These are phyloP conservation scores for Discostella stelligeroides DNA, from an alignment of 108 stramenopile species.

Conservation along the genomic window DNA sequence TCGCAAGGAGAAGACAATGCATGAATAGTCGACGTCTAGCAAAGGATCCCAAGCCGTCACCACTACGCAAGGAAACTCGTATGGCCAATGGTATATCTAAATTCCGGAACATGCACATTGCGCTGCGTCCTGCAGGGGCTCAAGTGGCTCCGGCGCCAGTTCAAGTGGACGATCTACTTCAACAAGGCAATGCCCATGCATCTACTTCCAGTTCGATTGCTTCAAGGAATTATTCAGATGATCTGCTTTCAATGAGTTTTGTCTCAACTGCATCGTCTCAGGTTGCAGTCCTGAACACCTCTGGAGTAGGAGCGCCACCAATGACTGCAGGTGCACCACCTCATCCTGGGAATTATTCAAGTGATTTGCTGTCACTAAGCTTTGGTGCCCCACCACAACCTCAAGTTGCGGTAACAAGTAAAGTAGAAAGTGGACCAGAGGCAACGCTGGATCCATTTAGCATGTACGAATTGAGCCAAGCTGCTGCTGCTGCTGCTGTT, in stretches of 20 bases:
- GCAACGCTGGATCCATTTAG: conserved; percentile 2
- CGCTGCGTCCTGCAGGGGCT: conserved; percentile 34
- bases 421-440: not conserved
- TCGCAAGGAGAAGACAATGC: conserved; percentile 40
- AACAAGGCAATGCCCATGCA: too few species aligned
- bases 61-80: conserved; percentile 34
- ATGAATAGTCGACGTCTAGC: conserved; percentile 30
- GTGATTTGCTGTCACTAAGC: conserved; percentile 30
- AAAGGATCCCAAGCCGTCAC: conserved; percentile 42
- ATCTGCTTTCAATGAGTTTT: conserved; percentile 13
- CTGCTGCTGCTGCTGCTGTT: not conserved
- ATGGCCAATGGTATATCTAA: conserved; percentile 30
- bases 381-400: conserved; percentile 12
- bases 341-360: conserved; percentile 15
- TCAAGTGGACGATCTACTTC: not conserved
- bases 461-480: conserved; percentile 4
- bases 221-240: conserved; percentile 8
- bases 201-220: not conserved
- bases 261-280: not conserved
- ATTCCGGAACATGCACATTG: conserved; percentile 42
- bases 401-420: not conserved
- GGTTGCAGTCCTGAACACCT: not conserved
- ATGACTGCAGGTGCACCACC: too few species aligned
- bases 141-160: conserved; percentile 35
- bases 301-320: too few species aligned